phyloP scores from a whole-genome alignment of 352 stramenopile genomes.

The Globisporangium splendens region DNA sequence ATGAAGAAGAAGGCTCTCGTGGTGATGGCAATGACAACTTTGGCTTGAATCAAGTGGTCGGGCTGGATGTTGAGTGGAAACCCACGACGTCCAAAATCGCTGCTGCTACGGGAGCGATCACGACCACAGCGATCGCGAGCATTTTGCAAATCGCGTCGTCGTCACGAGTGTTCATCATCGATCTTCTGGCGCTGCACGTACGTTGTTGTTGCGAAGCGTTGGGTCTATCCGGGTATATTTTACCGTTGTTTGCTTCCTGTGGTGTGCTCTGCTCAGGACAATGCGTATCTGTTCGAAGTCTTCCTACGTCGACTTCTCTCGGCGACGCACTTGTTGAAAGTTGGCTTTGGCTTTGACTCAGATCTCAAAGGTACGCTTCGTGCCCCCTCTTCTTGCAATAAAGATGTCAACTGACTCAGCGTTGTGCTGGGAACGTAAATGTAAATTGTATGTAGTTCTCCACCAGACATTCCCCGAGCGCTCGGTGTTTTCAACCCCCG shows the following conservation, averaged over 20 bases:
- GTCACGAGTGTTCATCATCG: constrained; percentile 46
- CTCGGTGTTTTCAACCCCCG: constrained; percentile 20
- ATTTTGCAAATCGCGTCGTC: constrained; percentile 58
- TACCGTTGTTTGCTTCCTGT: no score
- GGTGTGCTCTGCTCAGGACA: constrained; percentile 21
- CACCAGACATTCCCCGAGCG: constrained; percentile 65
- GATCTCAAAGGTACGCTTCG: constrained; percentile 51
- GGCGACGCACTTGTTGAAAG: constrained; percentile 33
- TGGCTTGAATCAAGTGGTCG: constrained; percentile 20
- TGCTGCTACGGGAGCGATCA: neutral
- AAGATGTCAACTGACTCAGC: no score
- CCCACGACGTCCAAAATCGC: constrained; percentile 25
- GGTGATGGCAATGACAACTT: neutral
- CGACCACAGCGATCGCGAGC: constrained; percentile 37
- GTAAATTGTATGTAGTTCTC: constrained; percentile 25
- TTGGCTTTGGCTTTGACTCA: constrained; percentile 66
- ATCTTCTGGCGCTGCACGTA: constrained; percentile 59
- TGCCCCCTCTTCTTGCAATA: no score
- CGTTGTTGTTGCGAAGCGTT: constrained; percentile 2
- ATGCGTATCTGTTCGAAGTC: constrained; percentile 36
- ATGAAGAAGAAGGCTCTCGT: neutral
- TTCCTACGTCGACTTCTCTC: constrained; percentile 40
- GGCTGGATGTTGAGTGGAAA: constrained; percentile 69
- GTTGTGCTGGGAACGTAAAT: no score
- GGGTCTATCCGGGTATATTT: no score